A percentile compares a stretch with the other conserved stretches of the same genome.
phyloP scores from a whole-genome alignment of 257 asterid species.

The Coffea eugenioides region DNA sequence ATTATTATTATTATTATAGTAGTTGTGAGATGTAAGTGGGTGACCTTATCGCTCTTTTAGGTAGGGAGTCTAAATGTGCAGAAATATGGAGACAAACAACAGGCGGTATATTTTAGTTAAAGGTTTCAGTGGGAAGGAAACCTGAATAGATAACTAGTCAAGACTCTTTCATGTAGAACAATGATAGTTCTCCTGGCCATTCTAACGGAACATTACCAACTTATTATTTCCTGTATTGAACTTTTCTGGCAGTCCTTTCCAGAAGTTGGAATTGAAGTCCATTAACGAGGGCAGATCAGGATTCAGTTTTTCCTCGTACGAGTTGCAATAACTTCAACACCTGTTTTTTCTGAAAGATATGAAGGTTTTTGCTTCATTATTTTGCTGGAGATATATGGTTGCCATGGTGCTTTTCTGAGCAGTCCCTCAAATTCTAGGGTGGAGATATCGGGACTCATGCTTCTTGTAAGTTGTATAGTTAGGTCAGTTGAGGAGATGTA shows the following conservation, averaged over 20 bases:
- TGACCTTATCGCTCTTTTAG: not conserved
- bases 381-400: not conserved
- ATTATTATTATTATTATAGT: too few relatives aligned
- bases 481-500: not conserved
- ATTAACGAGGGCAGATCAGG: slow-evolving; percentile 82
- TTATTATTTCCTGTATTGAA: slow-evolving; percentile 14
- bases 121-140: not conserved
- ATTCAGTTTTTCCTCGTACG: slow-evolving; percentile 81
- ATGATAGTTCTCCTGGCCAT: not conserved
- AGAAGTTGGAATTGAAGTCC: slow-evolving; percentile 83
- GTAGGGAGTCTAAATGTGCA: not conserved
- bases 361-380: not conserved
- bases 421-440: not conserved
- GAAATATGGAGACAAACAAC: not conserved
- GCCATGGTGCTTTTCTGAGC: not conserved
- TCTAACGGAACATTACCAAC: not conserved
- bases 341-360: not conserved
- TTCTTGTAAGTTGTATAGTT: not conserved
- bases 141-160: not conserved
- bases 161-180: not conserved
- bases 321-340: slow-evolving; percentile 53
- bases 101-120: not conserved
- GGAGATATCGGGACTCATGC: not conserved
- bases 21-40: not conserved
- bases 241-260: slow-evolving; percentile 78